Evolutionary conservation across 148 eudicot species (phyloP), one percentile per base, ranked within the genome.

Genomic region (Vaccinium macrocarpon): DNA sequence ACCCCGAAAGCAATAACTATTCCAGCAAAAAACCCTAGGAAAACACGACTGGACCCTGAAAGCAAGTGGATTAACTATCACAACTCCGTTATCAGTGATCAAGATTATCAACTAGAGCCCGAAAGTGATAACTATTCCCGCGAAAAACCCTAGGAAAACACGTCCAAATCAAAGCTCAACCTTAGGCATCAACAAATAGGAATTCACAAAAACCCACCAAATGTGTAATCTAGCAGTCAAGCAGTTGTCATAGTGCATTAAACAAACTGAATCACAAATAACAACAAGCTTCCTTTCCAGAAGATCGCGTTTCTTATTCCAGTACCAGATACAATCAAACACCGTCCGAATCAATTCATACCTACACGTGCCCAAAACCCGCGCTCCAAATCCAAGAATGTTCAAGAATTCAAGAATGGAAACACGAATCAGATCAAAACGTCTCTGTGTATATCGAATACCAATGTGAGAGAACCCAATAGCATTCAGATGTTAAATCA

Each of bases 161-260:
- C 29, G 9, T 48, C 42, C 15, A 55, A 29, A 29, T 79, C 70
- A 5, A 35, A 79, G 21, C 49, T 6, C 62, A 5, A 79, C 35
- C 10, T 55, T 79, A 6, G 35, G 32, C 7, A 35, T 46, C n/a
- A 51, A 78, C 2, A 42, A 14, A 29, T 53, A 13, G 25, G 32
- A n/a, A n/a, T 51, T 9, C 61, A 46, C 13, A 13, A 56, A 79
- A 56, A 79, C 4, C 48, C 66, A 29, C 6, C 46, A 21, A 53
- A 32, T 7, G 48, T 59, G 19, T 21, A 35, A 32, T 13, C 27
- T 55, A 18, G 29, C 4, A 78, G 9, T 18, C 68, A 79, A 79
- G 18, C 68, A 55, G 68, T 79, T 79, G 46, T 80, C 72, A 80
- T 62, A 42, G 75, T n/a, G 72, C 82, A 80, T 61, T 53, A 59